Conservation (phyloP, 805 yeast species). For the Cyberlindnera petersonii region DNA sequence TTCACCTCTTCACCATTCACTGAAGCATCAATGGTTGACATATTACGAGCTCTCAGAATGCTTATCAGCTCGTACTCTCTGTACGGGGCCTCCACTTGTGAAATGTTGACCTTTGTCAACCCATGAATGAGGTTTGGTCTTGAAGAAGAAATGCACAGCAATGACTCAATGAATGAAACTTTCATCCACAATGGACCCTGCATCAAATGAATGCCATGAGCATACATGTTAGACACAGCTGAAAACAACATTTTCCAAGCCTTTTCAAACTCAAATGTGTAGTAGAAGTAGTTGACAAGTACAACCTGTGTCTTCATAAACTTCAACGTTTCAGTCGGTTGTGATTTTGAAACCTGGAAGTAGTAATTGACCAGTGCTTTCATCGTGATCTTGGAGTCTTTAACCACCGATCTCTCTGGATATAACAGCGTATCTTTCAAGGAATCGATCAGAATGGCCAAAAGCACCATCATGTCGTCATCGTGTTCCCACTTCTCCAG, state of each 20-base stretch:
- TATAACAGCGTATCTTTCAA: conserved; percentile 14
- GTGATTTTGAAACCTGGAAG: conserved; percentile 18
- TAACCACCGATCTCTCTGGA: conserved; percentile 2
- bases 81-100: conserved; percentile 12
- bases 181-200: conserved; percentile 23
- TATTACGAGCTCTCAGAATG: conserved; percentile 19
- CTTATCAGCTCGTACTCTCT: conserved; percentile 19
- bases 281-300: conserved; percentile 20
- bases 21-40: conserved; percentile 12
- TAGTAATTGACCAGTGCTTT: conserved; percentile 14
- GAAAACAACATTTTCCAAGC: conserved; percentile 25
- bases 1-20: conserved; percentile 4
- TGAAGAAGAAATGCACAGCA: conserved; percentile 16
- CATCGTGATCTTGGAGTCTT: conserved; percentile 4
- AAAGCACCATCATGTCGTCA: conserved; percentile 20
- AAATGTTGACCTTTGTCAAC: conserved; percentile 5
- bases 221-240: conserved; percentile 21
- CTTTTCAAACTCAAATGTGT: conserved; percentile 15
- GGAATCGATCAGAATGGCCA: conserved; percentile 20
- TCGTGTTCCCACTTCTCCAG: conserved; percentile 17
- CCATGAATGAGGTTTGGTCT: conserved; percentile 21
- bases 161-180: conserved; percentile 19
- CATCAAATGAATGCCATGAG: conserved; percentile 19
- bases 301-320: conserved; percentile 21
- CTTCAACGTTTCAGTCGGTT: conserved; percentile 15